phyloP scores from a whole-genome alignment of 1,139 yeast species.

The Nakaseomyces nivariensis region DNA sequence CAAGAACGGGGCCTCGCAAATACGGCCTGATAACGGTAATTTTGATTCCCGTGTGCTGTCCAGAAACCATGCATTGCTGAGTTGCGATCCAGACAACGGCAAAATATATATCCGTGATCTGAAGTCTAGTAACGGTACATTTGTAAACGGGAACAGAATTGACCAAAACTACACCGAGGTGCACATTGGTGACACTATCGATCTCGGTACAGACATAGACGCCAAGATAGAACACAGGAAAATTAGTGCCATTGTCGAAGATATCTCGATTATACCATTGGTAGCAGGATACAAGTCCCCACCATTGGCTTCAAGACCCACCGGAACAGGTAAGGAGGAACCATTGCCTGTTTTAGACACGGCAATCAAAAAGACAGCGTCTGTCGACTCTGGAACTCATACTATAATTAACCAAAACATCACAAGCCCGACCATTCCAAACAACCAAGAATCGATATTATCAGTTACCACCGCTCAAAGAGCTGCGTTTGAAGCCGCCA shows the following conservation, averaged over 20 bases:
- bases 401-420: background rate
- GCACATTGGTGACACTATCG: slow-evolving; percentile 66
- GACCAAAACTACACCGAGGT: slow-evolving; percentile 48
- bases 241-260: slow-evolving; percentile 71
- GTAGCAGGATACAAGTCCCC: slow-evolving; percentile 14
- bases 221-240: slow-evolving; percentile 73
- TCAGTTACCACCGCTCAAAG: slow-evolving; percentile 23
- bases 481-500: slow-evolving; percentile 55
- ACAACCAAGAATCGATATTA: background rate
- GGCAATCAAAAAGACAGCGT: background rate
- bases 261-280: slow-evolving; percentile 50
- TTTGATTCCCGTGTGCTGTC: slow-evolving; percentile 91
- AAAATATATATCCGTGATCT: slow-evolving; percentile 72
- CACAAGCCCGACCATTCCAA: background rate
- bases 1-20: slow-evolving; percentile 11
- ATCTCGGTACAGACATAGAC: slow-evolving; percentile 87
- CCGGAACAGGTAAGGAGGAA: slow-evolving; percentile 3
- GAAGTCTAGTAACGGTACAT: slow-evolving; percentile 91
- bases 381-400: background rate
- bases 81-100: slow-evolving; percentile 59
- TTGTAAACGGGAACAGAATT: slow-evolving; percentile 65
- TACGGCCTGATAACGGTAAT: slow-evolving; percentile 69
- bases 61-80: slow-evolving; percentile 87
- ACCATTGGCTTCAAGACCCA: slow-evolving; percentile 5
- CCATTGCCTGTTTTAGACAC: slow-evolving; percentile 2